Base-by-base conservation (phyloP, 106 monocot genomes). In the Dioscorea alata region DNA sequence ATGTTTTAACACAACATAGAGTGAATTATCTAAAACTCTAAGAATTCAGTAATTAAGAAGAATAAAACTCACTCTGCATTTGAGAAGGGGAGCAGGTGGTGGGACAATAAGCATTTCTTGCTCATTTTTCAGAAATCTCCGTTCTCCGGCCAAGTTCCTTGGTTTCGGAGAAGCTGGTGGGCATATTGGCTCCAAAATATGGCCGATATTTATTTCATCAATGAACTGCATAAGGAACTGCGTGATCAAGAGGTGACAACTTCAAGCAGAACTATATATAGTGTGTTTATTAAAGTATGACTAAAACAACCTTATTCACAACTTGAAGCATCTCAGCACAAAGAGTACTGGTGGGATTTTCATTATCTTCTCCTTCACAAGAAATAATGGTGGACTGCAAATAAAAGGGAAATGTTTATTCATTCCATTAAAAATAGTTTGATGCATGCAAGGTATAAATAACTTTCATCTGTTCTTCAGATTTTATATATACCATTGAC, bases 161-260 rank as follows among this genome's bases (percentile, higher is more conserved):
- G 48, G 66, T 9, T 66, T 66, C 35, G 70, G 42, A 4, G 70
- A 71, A 19, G 17, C 64, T 13, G 48, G 17, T 4, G 60, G 50
- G 48, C 75, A 80, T 2, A 61, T 14, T 10, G 70, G 66, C 21
- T 80, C 75, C 61, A 75, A 70, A 60, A 66, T 80, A 50, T 80
- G 49, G 2, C 59, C 10, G 0, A 4, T 2, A 32, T 53, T 48
- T 25, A 79, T 70, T 59, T 79, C 79, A 15, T 68, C 68, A 13
- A 17, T 6, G 19, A 79, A 59, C 79, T 79, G 69, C 23, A 72
- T 57, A 4, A 17, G 12, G 19, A 79, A 59, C 79, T 74, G 69
- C 23, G 67, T 57, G 7, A 23, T 21, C 13, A 68, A 4, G 14
- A 50, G 23, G 17, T 12, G 16, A 4, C 2, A 61, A 8, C 23